Base-by-base conservation (phyloP, 2,329 filamentous ascomycete species). In the Cordyceps militaris region DNA sequence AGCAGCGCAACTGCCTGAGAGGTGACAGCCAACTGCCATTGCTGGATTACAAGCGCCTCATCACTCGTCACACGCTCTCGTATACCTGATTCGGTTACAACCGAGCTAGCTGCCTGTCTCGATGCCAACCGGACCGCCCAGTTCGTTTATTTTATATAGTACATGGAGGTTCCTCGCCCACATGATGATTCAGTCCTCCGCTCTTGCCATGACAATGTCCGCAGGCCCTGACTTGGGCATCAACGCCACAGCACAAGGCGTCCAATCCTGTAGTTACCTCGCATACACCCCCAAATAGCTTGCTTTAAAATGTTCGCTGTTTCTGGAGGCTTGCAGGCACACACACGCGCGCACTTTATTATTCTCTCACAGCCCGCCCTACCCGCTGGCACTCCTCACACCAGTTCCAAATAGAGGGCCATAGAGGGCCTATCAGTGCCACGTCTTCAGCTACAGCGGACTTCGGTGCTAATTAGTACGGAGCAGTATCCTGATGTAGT, bases 401-500 rank as follows among this genome's bases (percentile, higher is more conserved):
- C 49, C n/a, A 19, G 24, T 21, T 21, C 49, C 49, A 24, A 40
- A 42, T 52, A 28, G 16, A 28, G 21, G 26, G 38, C 47, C n/a
- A n/a, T 32, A 6, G 38, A 26, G 13, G 16, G 16, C 16, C 42
- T 38, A 46, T 54, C 42, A 55, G 42, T 38, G 52, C 28, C 42
- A 21, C 30, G 42, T 23, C 34, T 48, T 49, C 23, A 40, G 53
- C 43, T 56, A 26, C 44, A 46, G 40, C 44, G 13, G 30, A 55
- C 44, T 26, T 13, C 30, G 6, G 53, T 40, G 44, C 46, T 57
- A 57, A 57, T 57, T 57, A n/a, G n/a, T n/a, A 50, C 55, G 55
- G 55, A 57, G 50, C 55, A 57, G 36, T 44, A 44, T 50, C 55
- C 55, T 21, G 50, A 57, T 57, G 55, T 46, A 57, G 55, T 46